These are phyloP conservation scores for Athelia psychrophila DNA, from an alignment of 1,284 basidiomycete genomes.

Conservation along the genomic window DNA sequence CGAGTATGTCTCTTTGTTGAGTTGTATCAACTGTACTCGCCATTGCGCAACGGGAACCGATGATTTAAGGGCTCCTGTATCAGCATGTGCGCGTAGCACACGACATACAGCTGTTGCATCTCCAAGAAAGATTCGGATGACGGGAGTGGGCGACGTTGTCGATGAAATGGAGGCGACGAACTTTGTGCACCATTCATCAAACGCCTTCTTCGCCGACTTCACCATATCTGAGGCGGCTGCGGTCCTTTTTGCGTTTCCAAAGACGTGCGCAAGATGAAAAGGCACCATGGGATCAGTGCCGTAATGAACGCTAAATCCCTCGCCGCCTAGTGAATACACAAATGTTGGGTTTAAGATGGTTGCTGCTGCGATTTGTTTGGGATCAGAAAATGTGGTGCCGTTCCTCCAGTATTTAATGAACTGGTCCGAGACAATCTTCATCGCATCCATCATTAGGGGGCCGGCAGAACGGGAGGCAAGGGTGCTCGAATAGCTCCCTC, in stretches of 20 bases:
- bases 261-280: slow-evolving; percentile 45
- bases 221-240: slow-evolving; percentile 20
- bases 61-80: slow-evolving; percentile 15
- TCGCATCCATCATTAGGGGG: slow-evolving; percentile 25
- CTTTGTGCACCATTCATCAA: slow-evolving; percentile 32
- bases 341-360: slow-evolving; percentile 46
- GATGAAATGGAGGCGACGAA: slow-evolving; percentile 18
- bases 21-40: slow-evolving; percentile 29
- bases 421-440: slow-evolving; percentile 15
- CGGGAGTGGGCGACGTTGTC: slow-evolving; percentile 5
- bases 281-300: slow-evolving; percentile 40
- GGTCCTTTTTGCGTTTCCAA: slow-evolving; percentile 19
- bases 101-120: slow-evolving; percentile 31
- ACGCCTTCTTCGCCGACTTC: slow-evolving; percentile 26
- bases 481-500: not conserved
- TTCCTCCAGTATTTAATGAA: slow-evolving; percentile 38
- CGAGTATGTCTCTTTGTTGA: slow-evolving; percentile 34
- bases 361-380: slow-evolving; percentile 20
- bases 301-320: slow-evolving; percentile 44
- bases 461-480: slow-evolving; percentile 39
- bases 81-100: slow-evolving; percentile 21
- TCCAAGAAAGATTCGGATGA: slow-evolving; percentile 33
- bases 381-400: slow-evolving; percentile 35
- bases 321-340: slow-evolving; percentile 37
- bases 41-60: slow-evolving; percentile 33